Evolutionary conservation across 2,329 filamentous ascomycete genomes (phyloP).

Genomic region (Canariomyces notabilis): DNA sequence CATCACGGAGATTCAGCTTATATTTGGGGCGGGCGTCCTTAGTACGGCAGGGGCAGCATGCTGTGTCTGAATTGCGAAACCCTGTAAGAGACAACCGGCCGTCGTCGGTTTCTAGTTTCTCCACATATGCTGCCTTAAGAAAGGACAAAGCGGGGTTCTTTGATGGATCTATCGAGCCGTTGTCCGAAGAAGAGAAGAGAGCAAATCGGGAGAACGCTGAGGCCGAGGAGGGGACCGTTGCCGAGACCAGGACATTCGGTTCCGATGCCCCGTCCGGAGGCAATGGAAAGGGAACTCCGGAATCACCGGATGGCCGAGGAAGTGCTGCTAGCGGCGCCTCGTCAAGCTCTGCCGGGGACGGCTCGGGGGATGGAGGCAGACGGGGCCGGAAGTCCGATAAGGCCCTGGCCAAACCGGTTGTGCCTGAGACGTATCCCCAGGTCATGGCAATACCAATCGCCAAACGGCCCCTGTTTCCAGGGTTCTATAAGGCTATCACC

Average conservation of each 20-base stretch:
- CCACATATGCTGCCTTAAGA: constrained; percentile 32
- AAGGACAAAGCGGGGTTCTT: constrained; percentile 48
- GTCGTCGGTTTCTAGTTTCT: constrained; percentile 30
- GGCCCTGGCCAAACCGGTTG: constrained; percentile 77
- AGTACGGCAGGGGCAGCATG: constrained; percentile 13
- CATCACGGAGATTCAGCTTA: constrained; percentile 14
- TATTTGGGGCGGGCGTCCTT: constrained; percentile 16
- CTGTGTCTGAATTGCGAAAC: constrained; percentile 9
- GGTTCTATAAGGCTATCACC: constrained; percentile 98
- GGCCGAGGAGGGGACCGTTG: constrained; percentile 43
- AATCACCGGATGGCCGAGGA: constrained; percentile 50
- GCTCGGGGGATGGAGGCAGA: constrained; percentile 59
- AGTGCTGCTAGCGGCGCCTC: constrained; percentile 52
- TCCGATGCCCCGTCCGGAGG: constrained; percentile 39
- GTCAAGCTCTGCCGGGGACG: constrained; percentile 48
- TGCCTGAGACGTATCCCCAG: constrained; percentile 94
- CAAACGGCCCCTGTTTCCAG: constrained; percentile 88
- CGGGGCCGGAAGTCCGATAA: constrained; percentile 70
- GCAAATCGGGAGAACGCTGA: constrained; percentile 45
- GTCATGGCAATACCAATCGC: constrained; percentile 96
- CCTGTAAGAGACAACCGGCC: constrained; percentile 10
- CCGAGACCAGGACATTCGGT: constrained; percentile 40
- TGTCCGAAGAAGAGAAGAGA: constrained; percentile 50
- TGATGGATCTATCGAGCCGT: constrained; percentile 44
- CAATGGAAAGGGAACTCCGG: constrained; percentile 31